Evolutionary conservation across 331 rosid genomes (phyloP), one percentile per base, ranked within the genome.

Genomic region (Malus hybrid): DNA sequence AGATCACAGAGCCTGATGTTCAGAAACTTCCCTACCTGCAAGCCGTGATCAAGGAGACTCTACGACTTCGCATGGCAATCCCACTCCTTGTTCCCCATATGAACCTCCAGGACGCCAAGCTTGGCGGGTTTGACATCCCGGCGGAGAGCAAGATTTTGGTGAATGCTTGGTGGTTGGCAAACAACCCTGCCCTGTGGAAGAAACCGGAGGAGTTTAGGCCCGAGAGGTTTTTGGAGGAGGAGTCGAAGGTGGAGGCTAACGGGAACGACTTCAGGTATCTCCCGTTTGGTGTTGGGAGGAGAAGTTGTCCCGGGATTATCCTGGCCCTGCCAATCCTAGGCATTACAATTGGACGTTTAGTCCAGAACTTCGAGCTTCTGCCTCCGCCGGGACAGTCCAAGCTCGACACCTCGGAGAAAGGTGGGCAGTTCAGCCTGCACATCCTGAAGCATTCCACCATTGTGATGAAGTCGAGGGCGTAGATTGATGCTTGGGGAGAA

Each of bases 111-210:
- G 96, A 93, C 0, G 96, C 93, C 0, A 93, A 89, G 87, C 96
- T 93, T 0, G 88, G 78, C 0, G 89, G 93, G 13, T 89, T 13
- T 29, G 98, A 93, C 82, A 90, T 93, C 44, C 96, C 98, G 0
- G 98, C 96, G 0, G 96, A 93, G 85, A 93, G 98, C 89, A 93
- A 93, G 75, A 85, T 93, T 69, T 7, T 91, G 77, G 98, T 93
- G 10, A 93, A 93, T 10, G 98, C 96, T 0, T 93, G 98, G 98
- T 90, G 96, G 98, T 89, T 93, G 0, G 98, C 98, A 8, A 93
- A 93, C 88, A 84, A 93, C 91, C 98, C 98, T 1, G 92, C 88
- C 18, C 58, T 74, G 50, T 93, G 98, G 98, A 88, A 89, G 77
- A 84, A 83, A n/a, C 97, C 98, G 0, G 96, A 93, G 72, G 88